A percentile compares a stretch with the other conserved stretches of the same genome.
phyloP scores from a whole-genome alignment of 345 rosid species.

The Arabidopsis suecica region DNA sequence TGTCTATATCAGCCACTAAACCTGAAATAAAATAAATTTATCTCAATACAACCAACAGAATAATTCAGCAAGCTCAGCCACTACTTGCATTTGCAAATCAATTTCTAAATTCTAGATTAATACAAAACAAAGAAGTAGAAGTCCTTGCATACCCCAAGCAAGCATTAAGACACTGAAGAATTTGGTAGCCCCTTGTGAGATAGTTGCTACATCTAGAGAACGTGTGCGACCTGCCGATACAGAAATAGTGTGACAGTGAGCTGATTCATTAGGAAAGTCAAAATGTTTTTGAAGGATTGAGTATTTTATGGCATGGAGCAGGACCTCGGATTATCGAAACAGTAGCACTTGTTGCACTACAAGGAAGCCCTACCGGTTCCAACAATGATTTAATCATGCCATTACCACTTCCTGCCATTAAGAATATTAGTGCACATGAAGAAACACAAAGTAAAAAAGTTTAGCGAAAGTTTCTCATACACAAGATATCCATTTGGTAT shows the following conservation, averaged over 20 bases:
- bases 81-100: not conserved
- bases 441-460: not conserved
- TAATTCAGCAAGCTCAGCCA: constrained; percentile 9
- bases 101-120: constrained; percentile 1
- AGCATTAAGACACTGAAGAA: constrained; percentile 91
- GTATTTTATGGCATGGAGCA: constrained; percentile 22
- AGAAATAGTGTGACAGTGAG: constrained; percentile 21
- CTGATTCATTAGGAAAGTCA: not conserved
- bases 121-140: constrained; percentile 21
- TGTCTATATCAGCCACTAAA: constrained; percentile 93
- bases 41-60: constrained; percentile 19
- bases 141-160: constrained; percentile 77
- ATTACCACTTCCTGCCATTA: constrained; percentile 81
- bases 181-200: constrained; percentile 69
- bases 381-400: constrained; percentile 92
- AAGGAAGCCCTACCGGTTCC: constrained; percentile 76
- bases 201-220: constrained; percentile 83
- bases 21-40: constrained; percentile 53
- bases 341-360: constrained; percentile 66
- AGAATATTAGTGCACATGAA: constrained; percentile 4
- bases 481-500: not conserved
- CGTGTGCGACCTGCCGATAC: constrained; percentile 67
- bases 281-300: not conserved
- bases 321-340: constrained; percentile 87
- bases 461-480: constrained; percentile 13